Conservation (phyloP, 331 rosid species). For the Quercus phellos region DNA sequence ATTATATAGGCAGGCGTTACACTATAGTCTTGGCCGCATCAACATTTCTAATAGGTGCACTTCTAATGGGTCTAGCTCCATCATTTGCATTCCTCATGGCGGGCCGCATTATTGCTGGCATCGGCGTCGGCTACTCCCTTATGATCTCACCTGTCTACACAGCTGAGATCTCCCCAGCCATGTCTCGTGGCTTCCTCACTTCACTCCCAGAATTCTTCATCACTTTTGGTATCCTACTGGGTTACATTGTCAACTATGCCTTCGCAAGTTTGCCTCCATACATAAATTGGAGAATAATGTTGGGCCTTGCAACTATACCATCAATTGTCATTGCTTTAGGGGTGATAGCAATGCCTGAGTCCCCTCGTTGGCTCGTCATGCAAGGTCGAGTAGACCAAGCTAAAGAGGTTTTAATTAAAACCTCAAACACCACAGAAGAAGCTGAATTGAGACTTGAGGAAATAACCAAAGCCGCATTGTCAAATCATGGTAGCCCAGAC, state of each 20-base stretch:
- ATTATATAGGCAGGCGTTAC: slow-evolving; percentile 50
- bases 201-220: slow-evolving; percentile 60
- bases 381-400: slow-evolving; percentile 42
- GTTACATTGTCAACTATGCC: slow-evolving; percentile 46
- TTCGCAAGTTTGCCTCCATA: slow-evolving; percentile 27
- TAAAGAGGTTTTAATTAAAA: slow-evolving; percentile 26
- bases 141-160: slow-evolving; percentile 57
- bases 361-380: slow-evolving; percentile 59
- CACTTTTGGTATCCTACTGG: slow-evolving; percentile 45
- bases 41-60: slow-evolving; percentile 45
- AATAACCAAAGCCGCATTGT: slow-evolving; percentile 24
- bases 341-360: slow-evolving; percentile 54
- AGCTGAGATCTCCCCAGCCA: slow-evolving; percentile 51
- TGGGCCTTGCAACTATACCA: slow-evolving; percentile 43
- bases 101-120: slow-evolving; percentile 47
- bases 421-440: slow-evolving; percentile 30
- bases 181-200: slow-evolving; percentile 54
- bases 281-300: slow-evolving; percentile 54
- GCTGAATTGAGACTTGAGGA: slow-evolving; percentile 44
- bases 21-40: slow-evolving; percentile 42
- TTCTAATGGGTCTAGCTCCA: slow-evolving; percentile 57
- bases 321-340: slow-evolving; percentile 32
- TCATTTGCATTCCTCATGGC: slow-evolving; percentile 33
- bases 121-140: slow-evolving; percentile 56
- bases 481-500: not conserved